Evolutionary conservation across 257 asterid species (phyloP).

Genomic region (Pogostemon cablin): DNA sequence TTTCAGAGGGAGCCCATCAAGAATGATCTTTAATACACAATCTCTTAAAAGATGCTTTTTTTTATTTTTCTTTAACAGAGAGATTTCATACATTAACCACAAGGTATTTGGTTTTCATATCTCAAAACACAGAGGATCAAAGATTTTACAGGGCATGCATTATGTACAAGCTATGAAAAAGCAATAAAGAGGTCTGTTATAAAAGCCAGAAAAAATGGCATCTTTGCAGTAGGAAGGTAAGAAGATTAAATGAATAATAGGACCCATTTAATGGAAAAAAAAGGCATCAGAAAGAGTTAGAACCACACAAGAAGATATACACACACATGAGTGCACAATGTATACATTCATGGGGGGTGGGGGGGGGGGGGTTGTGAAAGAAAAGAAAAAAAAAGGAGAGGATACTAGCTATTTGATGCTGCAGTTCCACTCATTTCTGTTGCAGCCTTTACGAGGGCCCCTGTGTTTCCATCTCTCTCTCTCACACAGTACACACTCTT

Average conservation of each 20-base stretch:
- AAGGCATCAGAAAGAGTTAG: slow-evolving; percentile 32
- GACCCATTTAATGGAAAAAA: slow-evolving; percentile 47
- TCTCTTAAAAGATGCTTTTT: slow-evolving; percentile 30
- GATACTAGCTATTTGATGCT: slow-evolving; percentile 42
- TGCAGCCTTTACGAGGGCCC: slow-evolving; percentile 81
- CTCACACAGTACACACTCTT: slow-evolving; percentile 29
- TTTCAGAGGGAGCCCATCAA: slow-evolving; percentile 46
- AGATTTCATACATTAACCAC: slow-evolving; percentile 32
- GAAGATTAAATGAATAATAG: slow-evolving; percentile 38
- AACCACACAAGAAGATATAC: slow-evolving; percentile 42
- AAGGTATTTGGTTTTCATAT: slow-evolving; percentile 32
- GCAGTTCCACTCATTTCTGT: slow-evolving; percentile 82
- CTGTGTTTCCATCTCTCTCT: slow-evolving; percentile 1
- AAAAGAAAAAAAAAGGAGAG: neutral
- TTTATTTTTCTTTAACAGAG: slow-evolving; percentile 27
- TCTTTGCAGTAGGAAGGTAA: slow-evolving; percentile 20
- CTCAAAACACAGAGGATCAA: slow-evolving; percentile 36
- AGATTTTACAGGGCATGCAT: slow-evolving; percentile 35
- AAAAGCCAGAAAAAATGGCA: slow-evolving; percentile 37
- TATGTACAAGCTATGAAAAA: slow-evolving; percentile 33
- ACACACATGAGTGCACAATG: neutral
- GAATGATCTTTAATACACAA: slow-evolving; percentile 41
- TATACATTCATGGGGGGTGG: neutral
- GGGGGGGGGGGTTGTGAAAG: neutral
- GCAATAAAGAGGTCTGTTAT: slow-evolving; percentile 8